Evolutionary conservation across 768 basidiomycete species (phyloP).

Genomic region (Suillus paluster): DNA sequence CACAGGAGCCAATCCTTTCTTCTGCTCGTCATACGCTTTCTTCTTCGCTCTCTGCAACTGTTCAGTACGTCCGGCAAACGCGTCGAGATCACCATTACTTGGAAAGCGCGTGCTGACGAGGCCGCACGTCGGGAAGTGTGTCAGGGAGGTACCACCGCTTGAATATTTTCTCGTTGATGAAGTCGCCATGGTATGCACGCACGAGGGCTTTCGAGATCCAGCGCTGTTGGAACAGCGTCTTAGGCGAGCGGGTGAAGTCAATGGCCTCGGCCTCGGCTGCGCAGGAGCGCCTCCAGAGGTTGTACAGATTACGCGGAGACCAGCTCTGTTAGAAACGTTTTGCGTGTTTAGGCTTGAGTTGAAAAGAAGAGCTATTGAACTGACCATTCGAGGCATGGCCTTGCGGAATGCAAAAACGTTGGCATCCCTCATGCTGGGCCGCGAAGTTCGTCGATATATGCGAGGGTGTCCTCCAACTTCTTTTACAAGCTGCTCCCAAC

Average conservation of each 20-base stretch:
- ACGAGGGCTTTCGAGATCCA: slow-evolving; percentile 87
- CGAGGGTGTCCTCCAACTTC: not conserved
- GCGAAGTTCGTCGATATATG: not conserved
- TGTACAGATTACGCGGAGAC: too few species aligned
- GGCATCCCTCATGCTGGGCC: slow-evolving; percentile 50
- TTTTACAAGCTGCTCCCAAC: not conserved
- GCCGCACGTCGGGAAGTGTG: slow-evolving; percentile 85
- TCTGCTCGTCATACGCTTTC: slow-evolving; percentile 55
- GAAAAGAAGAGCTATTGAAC: slow-evolving; percentile 17
- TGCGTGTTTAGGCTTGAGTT: not conserved
- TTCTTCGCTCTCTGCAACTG: slow-evolving; percentile 46
- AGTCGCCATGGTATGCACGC: slow-evolving; percentile 95
- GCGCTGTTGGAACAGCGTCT: slow-evolving; percentile 94
- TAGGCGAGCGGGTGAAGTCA: too few species aligned
- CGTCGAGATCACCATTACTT: slow-evolving; percentile 50
- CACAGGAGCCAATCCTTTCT: slow-evolving; percentile 81
- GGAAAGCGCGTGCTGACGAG: slow-evolving; percentile 40
- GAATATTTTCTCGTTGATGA: slow-evolving; percentile 90
- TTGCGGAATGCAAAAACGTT: slow-evolving; percentile 48
- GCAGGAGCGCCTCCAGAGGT: too few species aligned
- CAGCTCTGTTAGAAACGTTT: slow-evolving; percentile 53
- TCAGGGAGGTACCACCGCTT: slow-evolving; percentile 93
- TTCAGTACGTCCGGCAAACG: slow-evolving; percentile 60
- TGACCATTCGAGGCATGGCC: slow-evolving; percentile 83
- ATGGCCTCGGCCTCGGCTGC: too few species aligned